Base-by-base conservation (phyloP, 148 eudicot species). In the Heliosperma pusillum region DNA sequence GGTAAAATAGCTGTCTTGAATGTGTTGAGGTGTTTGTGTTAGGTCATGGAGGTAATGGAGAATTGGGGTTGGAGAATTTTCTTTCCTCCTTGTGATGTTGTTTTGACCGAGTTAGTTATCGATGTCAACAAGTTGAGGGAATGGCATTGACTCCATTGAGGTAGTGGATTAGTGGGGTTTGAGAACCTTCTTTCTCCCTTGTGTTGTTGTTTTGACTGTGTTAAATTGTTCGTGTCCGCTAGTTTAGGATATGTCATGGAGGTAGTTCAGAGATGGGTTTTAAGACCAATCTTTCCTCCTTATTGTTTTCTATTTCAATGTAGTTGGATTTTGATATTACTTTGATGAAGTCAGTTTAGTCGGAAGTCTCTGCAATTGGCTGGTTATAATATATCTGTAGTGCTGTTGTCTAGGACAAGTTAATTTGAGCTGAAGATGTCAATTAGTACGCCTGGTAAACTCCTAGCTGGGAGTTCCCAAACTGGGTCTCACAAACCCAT, bases 11-110 rank as follows among this genome's bases (percentile, higher is more conserved):
- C 19, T 45, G 44, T 68, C 71, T 8, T 44, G 55, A 19, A 68
- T 45, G 55, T 69, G 57, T 11, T 69, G 24, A 45, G 25, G 11
- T 69, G 72, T 45, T 44, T 57, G 50, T 69, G 72, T 69, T n/a
- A 44, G 50, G 33, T 69, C 57, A 22, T 69, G 56, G 70, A 66
- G 11, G 70, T 36, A 8, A 26, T 66, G 25, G 56, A 66, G 24
- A 66, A 30, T 19, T 33, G 69, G 22, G 68, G 15, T 30, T 66
- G 17, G 20, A 33, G 42, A 36, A 36, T 3, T 36, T 36, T 36
- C 42, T 36, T 36, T 36, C 42, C 42, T 29, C 42, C 42, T 36
- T 36, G 9, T 36, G n/a, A n/a, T n/a, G 3, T 7, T 36, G 42
- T 36, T 36, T 36, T 36, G 42, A 36, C 42, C 7, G 42, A 36